A percentile compares a stretch with the other conserved stretches of the same genome.
These are phyloP conservation scores for Aleurites moluccanus DNA, from an alignment of 441 rosid genomes.

Conservation along the genomic window DNA sequence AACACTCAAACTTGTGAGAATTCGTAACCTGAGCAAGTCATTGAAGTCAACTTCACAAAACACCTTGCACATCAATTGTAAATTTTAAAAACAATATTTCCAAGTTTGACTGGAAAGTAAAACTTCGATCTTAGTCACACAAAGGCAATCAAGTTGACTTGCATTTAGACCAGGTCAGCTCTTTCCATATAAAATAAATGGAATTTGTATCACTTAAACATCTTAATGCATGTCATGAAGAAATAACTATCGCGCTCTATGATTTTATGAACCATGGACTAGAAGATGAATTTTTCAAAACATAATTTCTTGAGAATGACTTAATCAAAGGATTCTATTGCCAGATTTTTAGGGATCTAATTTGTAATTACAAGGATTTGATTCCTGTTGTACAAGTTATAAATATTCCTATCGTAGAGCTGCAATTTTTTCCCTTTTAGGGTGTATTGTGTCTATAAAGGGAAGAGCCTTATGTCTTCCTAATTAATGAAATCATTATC, in stretches of 20 bases:
- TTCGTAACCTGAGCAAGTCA: too few species aligned
- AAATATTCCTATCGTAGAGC: too few species aligned
- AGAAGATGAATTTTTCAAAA: background rate
- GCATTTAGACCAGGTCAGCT: background rate
- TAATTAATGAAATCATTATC: too few species aligned
- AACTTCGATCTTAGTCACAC: slow-evolving; percentile 2
- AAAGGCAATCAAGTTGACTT: background rate
- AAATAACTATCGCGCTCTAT: background rate
- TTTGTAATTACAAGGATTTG: too few species aligned
- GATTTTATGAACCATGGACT: background rate
- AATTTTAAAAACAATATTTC: background rate
- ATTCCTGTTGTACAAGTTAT: too few species aligned
- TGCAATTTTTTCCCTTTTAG: too few species aligned
- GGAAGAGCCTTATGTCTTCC: too few species aligned
- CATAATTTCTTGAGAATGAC: too few species aligned
- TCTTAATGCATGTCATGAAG: background rate
- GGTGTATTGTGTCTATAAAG: too few species aligned
- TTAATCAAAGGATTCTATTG: too few species aligned
- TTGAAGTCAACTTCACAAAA: background rate
- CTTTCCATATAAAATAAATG: background rate
- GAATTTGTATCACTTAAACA: background rate
- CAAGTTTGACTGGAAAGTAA: background rate
- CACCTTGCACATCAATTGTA: background rate
- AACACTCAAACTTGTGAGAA: background rate
- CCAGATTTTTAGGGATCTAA: too few species aligned